Evolutionary conservation across 306 rosid species (phyloP).

Genomic region (Phaseolus lunatus): DNA sequence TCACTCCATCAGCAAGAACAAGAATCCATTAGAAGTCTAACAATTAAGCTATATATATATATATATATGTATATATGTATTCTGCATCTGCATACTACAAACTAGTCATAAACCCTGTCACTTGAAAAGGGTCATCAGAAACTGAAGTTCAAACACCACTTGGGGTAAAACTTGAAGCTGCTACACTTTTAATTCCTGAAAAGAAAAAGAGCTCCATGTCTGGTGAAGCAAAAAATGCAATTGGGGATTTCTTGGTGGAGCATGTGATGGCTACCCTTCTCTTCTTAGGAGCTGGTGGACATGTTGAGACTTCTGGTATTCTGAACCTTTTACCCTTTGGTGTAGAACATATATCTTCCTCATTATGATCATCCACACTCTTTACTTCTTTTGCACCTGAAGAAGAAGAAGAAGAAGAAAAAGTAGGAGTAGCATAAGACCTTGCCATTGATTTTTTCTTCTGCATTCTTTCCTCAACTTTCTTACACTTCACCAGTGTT

Average conservation of each 20-base stretch:
- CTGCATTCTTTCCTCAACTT: slow-evolving; percentile 41
- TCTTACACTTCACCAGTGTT: slow-evolving; percentile 24
- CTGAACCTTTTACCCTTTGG: slow-evolving; percentile 63
- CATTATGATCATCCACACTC: not conserved
- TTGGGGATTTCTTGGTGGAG: slow-evolving; percentile 50
- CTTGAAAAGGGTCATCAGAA: not conserved
- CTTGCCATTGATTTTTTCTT: slow-evolving; percentile 37
- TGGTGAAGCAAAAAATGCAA: slow-evolving; percentile 60
- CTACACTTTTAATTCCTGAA: slow-evolving; percentile 47
- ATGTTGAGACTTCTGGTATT: slow-evolving; percentile 55
- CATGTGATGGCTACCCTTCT: slow-evolving; percentile 46
- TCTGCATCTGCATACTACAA: slow-evolving; percentile 21
- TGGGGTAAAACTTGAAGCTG: not conserved
- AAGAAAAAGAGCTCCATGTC: slow-evolving; percentile 65
- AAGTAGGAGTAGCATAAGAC: not conserved
- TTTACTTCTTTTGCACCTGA: slow-evolving; percentile 32
- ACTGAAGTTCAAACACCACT: slow-evolving; percentile 26
- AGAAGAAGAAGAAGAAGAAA: not conserved
- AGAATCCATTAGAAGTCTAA: not conserved
- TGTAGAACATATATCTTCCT: slow-evolving; percentile 47
- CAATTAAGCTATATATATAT: not conserved
- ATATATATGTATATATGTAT: not conserved
- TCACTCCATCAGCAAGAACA: not conserved
- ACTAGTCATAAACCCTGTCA: slow-evolving; percentile 4
- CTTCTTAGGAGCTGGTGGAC: slow-evolving; percentile 77